These are phyloP conservation scores for Naganishia antarctica DNA, from an alignment of 768 basidiomycete genomes.

Conservation along the genomic window DNA sequence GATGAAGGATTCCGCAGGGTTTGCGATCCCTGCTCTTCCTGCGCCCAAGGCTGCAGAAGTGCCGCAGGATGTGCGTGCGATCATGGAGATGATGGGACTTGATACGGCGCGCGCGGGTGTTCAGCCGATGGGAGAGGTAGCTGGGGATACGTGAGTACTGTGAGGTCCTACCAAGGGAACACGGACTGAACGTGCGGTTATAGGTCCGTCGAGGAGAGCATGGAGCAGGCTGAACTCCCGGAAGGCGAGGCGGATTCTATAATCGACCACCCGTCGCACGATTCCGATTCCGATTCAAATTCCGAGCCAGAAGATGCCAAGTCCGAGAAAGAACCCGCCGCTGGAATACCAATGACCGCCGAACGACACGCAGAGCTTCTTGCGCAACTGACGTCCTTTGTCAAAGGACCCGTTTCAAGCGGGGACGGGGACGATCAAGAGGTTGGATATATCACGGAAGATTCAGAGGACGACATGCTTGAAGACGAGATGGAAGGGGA, in stretches of 20 bases:
- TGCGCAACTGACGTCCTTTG: slow-evolving; percentile 29
- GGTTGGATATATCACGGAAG: slow-evolving; percentile 28
- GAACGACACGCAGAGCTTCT: slow-evolving; percentile 24
- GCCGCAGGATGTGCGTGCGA: slow-evolving; percentile 12
- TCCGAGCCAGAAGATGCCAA: neutral
- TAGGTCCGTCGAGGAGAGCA: no score
- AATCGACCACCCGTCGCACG: no score
- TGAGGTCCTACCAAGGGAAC: no score
- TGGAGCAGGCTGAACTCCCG: no score
- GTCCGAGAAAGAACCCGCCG: slow-evolving; percentile 19
- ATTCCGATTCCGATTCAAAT: neutral
- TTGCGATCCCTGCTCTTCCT: slow-evolving; percentile 12
- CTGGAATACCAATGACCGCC: slow-evolving; percentile 20
- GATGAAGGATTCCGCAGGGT: neutral
- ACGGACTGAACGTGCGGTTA: no score
- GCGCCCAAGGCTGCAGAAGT: neutral
- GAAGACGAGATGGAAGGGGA: slow-evolving; percentile 23
- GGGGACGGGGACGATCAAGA: slow-evolving; percentile 2
- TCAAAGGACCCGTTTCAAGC: neutral
- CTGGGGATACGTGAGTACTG: no score
- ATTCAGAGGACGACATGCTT: slow-evolving; percentile 30
- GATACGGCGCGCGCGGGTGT: neutral
- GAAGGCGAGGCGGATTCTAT: no score
- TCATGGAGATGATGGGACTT: slow-evolving; percentile 12
- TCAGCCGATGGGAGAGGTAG: no score